phyloP scores from a whole-genome alignment of 2,329 filamentous ascomycete species.

The Mycocentrospora acerina region DNA sequence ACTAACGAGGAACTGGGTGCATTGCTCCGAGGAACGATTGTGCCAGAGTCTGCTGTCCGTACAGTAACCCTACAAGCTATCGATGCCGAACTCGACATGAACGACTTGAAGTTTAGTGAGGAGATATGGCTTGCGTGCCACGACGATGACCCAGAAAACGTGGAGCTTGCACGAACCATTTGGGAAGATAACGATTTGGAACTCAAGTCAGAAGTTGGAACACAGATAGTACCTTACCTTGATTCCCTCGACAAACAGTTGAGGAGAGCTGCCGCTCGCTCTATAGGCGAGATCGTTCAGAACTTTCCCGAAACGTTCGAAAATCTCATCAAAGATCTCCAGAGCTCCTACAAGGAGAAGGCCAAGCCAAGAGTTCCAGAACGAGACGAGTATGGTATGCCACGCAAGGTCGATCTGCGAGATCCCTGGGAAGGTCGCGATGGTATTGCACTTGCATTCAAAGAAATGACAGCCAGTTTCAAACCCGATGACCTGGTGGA shows the following conservation, averaged over 20 bases:
- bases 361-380: constrained; percentile 81
- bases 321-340: constrained; percentile 64
- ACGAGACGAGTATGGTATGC: constrained; percentile 93
- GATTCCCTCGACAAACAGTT: constrained; percentile 79
- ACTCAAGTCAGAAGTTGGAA: constrained; percentile 64
- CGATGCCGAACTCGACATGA: constrained; percentile 88
- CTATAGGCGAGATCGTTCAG: constrained; percentile 73
- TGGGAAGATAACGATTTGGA: constrained; percentile 92
- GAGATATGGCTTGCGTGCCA: constrained; percentile 94
- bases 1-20: constrained; percentile 69
- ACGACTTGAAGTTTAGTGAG: constrained; percentile 79
- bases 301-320: constrained; percentile 62
- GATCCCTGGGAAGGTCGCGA: constrained; percentile 92
- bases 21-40: constrained; percentile 76
- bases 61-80: constrained; percentile 86
- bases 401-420: constrained; percentile 79
- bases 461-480: constrained; percentile 73
- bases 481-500: constrained; percentile 68
- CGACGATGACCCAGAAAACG: constrained; percentile 86
- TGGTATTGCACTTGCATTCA: constrained; percentile 84
- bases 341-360: constrained; percentile 72
- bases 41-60: constrained; percentile 76
- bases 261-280: constrained; percentile 77
- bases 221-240: constrained; percentile 74
- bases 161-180: constrained; percentile 78